These are phyloP conservation scores for Nannizziopsis arthrosporioides DNA, from an alignment of 2,329 filamentous ascomycete genomes.

Conservation along the genomic window DNA sequence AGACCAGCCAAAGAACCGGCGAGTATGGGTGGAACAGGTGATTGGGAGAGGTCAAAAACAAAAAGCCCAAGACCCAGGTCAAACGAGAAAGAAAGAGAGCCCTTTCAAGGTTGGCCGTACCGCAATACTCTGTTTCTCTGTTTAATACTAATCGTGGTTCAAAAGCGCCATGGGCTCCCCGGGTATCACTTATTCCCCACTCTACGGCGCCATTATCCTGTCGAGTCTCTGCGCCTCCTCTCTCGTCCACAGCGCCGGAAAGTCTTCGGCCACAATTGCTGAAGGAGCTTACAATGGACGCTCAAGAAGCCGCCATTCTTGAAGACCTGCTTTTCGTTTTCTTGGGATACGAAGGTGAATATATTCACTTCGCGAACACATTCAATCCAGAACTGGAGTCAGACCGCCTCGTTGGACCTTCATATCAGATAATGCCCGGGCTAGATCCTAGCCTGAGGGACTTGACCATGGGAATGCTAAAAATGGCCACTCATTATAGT, in stretches of 20 bases:
- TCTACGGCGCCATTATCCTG: conserved; percentile 62
- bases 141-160: conserved; percentile 1
- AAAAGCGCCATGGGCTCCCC: conserved; percentile 58
- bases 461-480: conserved; percentile 75
- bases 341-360: conserved; percentile 98
- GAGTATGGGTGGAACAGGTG: conserved; percentile 24
- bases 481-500: conserved; percentile 85
- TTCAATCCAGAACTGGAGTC: conserved; percentile 81
- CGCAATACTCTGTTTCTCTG: background rate
- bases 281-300: conserved; percentile 59
- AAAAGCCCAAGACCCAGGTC: conserved; percentile 22
- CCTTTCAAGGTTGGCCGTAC: conserved; percentile 22
- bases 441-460: conserved; percentile 87
- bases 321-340: conserved; percentile 90
- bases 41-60: conserved; percentile 25
- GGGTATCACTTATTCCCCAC: conserved; percentile 60
- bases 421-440: conserved; percentile 66
- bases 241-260: conserved; percentile 55
- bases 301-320: conserved; percentile 74
- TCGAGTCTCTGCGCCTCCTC: conserved; percentile 50
- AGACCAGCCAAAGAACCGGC: conserved; percentile 43
- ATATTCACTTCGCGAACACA: conserved; percentile 71
- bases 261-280: conserved; percentile 57
- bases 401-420: conserved; percentile 70
- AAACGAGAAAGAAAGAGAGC: conserved; percentile 27